These are phyloP conservation scores for Neopestalotiopsis rosae DNA, from an alignment of 2,329 filamentous ascomycete genomes.

Conservation along the genomic window DNA sequence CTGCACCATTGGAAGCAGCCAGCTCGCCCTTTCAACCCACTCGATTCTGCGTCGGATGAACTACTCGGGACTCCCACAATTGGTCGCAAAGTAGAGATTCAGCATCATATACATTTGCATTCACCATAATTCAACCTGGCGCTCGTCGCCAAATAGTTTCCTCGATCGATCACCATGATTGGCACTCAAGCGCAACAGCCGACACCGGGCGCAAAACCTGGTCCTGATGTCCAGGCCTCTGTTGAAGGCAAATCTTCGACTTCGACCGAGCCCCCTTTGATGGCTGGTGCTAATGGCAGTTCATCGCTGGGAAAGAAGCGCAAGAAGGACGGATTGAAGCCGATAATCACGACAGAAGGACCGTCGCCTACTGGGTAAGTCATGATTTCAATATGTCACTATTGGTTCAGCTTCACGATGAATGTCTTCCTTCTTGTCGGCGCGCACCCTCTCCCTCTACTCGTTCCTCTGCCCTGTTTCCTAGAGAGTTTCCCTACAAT, in stretches of 20 bases:
- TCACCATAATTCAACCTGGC: background rate
- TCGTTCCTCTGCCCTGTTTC: background rate
- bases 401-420: background rate
- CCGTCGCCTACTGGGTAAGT: slow-evolving; percentile 43
- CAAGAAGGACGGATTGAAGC: slow-evolving; percentile 76
- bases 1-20: background rate
- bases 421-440: background rate
- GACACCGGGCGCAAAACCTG: slow-evolving; percentile 3
- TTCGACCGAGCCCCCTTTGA: slow-evolving; percentile 29
- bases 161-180: slow-evolving; percentile 27
- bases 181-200: slow-evolving; percentile 19
- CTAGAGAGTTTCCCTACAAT: background rate
- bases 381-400: slow-evolving; percentile 1
- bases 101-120: background rate
- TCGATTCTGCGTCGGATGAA: background rate
- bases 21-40: background rate
- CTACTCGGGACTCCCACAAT: background rate
- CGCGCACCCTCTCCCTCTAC: background rate
- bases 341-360: slow-evolving; percentile 75
- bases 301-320: slow-evolving; percentile 65
- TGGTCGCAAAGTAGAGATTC: background rate
- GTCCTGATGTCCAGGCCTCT: background rate
- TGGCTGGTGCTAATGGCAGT: slow-evolving; percentile 40
- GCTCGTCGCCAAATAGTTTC: background rate
- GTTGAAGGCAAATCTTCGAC: slow-evolving; percentile 6